Evolutionary conservation across 2,329 filamentous ascomycete genomes (phyloP).

Genomic region (Zymoseptoria brevis): DNA sequence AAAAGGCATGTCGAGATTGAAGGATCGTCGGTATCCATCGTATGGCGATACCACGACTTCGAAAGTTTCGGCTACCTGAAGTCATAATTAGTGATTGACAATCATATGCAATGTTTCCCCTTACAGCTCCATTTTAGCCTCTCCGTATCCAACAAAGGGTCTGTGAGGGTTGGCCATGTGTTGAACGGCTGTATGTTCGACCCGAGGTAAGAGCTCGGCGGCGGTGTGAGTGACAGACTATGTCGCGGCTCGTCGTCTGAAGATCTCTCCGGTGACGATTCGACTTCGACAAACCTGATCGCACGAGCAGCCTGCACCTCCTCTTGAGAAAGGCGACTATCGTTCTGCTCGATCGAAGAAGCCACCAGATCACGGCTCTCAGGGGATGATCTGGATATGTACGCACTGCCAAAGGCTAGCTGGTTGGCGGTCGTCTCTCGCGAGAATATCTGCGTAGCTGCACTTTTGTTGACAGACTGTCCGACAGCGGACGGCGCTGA

Average conservation of each 20-base stretch:
- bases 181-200: conserved; percentile 19
- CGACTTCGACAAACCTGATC: not conserved
- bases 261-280: not conserved
- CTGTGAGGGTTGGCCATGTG: conserved; percentile 15
- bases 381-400: not conserved
- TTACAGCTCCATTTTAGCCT: conserved; percentile 26
- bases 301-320: not conserved
- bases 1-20: conserved; percentile 20
- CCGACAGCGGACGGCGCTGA: not conserved
- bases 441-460: conserved; percentile 1
- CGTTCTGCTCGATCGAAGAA: not conserved
- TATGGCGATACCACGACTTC: conserved; percentile 19
- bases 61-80: conserved; percentile 22
- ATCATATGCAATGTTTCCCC: not conserved
- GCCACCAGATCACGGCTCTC: not conserved
- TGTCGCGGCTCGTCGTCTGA: not conserved
- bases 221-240: not conserved
- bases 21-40: conserved; percentile 25
- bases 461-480: conserved; percentile 1
- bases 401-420: not conserved
- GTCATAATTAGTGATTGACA: not conserved
- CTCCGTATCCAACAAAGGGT: conserved; percentile 18
- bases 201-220: conserved; percentile 3
- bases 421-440: not conserved
- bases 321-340: not conserved